Base-by-base conservation (phyloP, 176 grass and related monocot species). In the Oryza coarctata region DNA sequence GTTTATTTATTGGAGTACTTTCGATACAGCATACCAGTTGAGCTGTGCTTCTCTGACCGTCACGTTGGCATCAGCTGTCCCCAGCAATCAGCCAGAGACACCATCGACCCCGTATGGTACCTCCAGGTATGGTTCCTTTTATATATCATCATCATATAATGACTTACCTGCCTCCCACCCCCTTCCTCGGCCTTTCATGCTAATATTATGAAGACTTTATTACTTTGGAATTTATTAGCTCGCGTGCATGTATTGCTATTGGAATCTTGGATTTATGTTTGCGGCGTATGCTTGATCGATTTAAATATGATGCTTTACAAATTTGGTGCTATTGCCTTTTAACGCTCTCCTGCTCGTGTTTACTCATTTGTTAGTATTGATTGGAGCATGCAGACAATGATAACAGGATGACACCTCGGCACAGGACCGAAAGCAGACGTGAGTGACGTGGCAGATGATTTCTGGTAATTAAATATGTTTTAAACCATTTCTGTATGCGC, bases 191-290 rank as follows among this genome's bases (percentile, higher is more conserved):
- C 5, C 3, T 41, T 52, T 39, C 23, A 39, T 43, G 61, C 63
- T 36, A 1, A n/a, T 30, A 20, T 61, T 61, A 71, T 66, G 9
- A 77, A 34, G 33, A 60, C 25, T 17, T 52, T 18, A 74, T 35
- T 25, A 7, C 69, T 80, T 80, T 73, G 38, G 34, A 20, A 61
- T 39, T 62, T 30, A 17, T 75, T 80, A 41, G 58, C 23, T 65
- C 71, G 71, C 40, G 31, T 89, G 26, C 82, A 81, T 82, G 82
- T 77, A 85, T 65, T 76, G 71, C 4, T 52, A 55, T 57, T 64
- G 7, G 2, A 47, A 82, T 35, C 17, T 7, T 52, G 31, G 66
- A 75, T 36, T 40, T 39, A 39, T 80, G 40, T 52, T 40, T 68
- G 73, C 22, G 17, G 33, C 26, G 27, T 74, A 41, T 12, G 34